Percentiles rank a stretch among this genome's conserved stretches.
phyloP scores from a whole-genome alignment of 768 basidiomycete species.

The Phaeotremella skinneri region DNA sequence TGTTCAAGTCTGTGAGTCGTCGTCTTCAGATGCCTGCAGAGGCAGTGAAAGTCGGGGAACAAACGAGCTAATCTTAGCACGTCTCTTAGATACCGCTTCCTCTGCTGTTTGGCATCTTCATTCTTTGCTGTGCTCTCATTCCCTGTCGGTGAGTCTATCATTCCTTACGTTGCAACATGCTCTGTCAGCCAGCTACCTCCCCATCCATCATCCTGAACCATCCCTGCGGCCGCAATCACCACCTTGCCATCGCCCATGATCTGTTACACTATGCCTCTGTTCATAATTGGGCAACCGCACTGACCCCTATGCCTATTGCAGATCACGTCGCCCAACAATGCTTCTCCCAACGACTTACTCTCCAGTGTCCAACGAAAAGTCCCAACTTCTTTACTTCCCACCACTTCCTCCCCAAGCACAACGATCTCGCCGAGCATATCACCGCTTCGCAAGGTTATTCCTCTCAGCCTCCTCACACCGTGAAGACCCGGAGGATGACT shows the following conservation, averaged over 20 bases:
- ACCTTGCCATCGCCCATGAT: too few species aligned
- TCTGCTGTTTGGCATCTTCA: conserved; percentile 28
- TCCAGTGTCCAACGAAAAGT: not conserved
- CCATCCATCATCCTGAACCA: too few species aligned
- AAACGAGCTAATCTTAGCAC: not conserved
- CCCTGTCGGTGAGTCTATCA: conserved; percentile 32
- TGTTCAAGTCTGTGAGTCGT: conserved; percentile 28
- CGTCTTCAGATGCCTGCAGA: too few species aligned
- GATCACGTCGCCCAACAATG: too few species aligned
- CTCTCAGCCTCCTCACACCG: not conserved
- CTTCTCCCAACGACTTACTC: not conserved
- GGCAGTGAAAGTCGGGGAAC: not conserved
- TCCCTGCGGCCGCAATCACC: too few species aligned
- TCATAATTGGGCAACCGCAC: too few species aligned
- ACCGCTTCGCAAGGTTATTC: not conserved
- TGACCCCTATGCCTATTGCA: too few species aligned
- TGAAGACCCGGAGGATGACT: too few species aligned
- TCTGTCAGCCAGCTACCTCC: too few species aligned
- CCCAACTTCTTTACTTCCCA: not conserved
- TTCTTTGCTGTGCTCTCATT: conserved; percentile 25
- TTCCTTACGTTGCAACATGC: too few species aligned
- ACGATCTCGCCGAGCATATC: not conserved
- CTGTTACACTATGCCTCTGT: too few species aligned
- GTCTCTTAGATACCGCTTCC: conserved; percentile 32
- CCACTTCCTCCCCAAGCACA: not conserved